These are phyloP conservation scores for Tritrichomonas musculus DNA, from an alignment of 208 protist species.

Conservation along the genomic window DNA sequence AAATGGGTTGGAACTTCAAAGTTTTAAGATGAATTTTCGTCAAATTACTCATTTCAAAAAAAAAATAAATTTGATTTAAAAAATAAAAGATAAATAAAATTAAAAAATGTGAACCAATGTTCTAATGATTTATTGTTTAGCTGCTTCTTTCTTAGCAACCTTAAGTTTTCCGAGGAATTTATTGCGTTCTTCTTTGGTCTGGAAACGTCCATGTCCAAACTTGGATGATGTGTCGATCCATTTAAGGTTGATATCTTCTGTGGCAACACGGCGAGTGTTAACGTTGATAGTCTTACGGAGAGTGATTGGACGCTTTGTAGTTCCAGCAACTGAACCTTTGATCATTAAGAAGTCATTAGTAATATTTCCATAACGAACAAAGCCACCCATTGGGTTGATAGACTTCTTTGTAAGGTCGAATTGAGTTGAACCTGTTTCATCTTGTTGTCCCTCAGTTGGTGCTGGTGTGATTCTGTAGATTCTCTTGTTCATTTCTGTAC, in stretches of 20 bases:
- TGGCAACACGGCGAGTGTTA: constrained; percentile 65
- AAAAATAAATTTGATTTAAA: too few relatives aligned
- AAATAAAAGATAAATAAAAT: too few relatives aligned
- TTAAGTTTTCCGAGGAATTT: constrained; percentile 87
- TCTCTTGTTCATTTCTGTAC: constrained; percentile 98
- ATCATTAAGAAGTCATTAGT: constrained; percentile 93
- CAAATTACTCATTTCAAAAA: too few relatives aligned
- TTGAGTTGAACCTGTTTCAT: constrained; percentile 78
- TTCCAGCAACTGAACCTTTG: constrained; percentile 80
- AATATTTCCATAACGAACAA: constrained; percentile 93
- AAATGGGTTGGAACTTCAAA: too few relatives aligned
- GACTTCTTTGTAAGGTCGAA: constrained; percentile 94
- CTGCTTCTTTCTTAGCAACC: not conserved
- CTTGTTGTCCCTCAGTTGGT: constrained; percentile 33
- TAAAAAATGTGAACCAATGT: too few relatives aligned
- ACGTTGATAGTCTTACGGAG: constrained; percentile 86
- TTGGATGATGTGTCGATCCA: constrained; percentile 99
- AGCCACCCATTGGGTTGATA: constrained; percentile 98
- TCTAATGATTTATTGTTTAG: not conserved
- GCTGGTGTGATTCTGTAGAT: constrained; percentile 87
- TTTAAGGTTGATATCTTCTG: constrained; percentile 86
- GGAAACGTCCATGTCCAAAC: constrained; percentile 96
- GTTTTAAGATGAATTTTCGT: too few relatives aligned
- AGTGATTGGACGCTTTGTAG: constrained; percentile 89
- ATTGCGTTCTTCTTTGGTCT: constrained; percentile 86